Evolutionary conservation across 345 rosid genomes (phyloP).

Genomic region (Populus davidiana): DNA sequence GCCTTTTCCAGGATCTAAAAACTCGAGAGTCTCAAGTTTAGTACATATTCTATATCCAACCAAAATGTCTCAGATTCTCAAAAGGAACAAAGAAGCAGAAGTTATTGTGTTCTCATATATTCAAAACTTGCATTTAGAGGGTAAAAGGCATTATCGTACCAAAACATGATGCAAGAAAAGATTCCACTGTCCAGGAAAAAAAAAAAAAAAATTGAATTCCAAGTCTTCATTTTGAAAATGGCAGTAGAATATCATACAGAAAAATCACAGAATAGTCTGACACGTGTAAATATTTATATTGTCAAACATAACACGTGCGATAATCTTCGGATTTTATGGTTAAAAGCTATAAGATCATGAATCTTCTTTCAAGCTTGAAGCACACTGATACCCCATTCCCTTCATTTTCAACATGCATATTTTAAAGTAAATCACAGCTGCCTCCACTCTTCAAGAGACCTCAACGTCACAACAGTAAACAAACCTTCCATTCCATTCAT

Average conservation of each 20-base stretch:
- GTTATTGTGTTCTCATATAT: no score
- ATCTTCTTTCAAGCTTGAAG: neutral
- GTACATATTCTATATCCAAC: neutral
- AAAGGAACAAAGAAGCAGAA: no score
- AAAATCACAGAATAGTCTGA: neutral
- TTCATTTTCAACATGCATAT: neutral
- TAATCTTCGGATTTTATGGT: neutral
- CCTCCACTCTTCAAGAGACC: neutral
- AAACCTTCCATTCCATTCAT: constrained; percentile 3
- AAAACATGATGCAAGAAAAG: neutral
- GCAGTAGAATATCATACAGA: neutral
- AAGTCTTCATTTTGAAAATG: neutral
- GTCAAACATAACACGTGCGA: neutral
- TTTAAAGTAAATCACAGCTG: neutral
- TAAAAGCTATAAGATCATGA: neutral
- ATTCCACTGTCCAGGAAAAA: neutral
- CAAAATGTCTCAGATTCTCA: neutral
- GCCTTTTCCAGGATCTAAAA: neutral
- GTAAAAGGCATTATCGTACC: neutral
- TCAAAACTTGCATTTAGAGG: neutral
- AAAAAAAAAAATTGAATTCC: neutral
- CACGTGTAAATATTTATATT: neutral
- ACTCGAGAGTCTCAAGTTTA: no score
- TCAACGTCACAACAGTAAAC: neutral
- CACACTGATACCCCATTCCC: neutral